Evolutionary conservation across 495 filamentous ascomycete species (phyloP).

Genomic region (Letharia columbiana): DNA sequence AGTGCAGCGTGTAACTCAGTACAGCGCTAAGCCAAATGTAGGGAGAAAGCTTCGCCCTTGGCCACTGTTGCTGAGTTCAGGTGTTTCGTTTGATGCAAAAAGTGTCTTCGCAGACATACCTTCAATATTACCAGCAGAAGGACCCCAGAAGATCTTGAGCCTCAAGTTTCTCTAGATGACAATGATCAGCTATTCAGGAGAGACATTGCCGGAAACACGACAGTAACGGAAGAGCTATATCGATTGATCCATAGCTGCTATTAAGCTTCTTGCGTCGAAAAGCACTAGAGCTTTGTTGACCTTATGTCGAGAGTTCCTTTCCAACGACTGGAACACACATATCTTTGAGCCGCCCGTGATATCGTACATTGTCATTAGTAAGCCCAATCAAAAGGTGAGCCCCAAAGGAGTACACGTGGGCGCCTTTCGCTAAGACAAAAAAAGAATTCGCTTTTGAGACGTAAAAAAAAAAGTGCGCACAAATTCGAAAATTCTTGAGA

Average conservation of each 20-base stretch:
- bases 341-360: neutral
- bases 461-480: neutral
- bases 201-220: neutral
- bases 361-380: conserved; percentile 1
- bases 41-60: too few relatives aligned
- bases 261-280: neutral
- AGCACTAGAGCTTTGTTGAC: neutral
- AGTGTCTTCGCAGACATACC: neutral
- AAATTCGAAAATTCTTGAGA: neutral
- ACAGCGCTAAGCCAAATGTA: neutral
- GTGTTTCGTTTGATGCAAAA: neutral
- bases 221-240: neutral
- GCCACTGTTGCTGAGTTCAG: neutral
- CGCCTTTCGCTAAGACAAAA: neutral
- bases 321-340: neutral
- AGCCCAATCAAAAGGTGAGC: neutral
- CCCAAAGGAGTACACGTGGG: neutral
- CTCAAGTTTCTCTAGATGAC: neutral
- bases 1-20: neutral
- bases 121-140: neutral
- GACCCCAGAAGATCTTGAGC: neutral
- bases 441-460: neutral
- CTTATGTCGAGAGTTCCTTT: neutral
- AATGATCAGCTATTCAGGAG: neutral
- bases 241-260: neutral